These are phyloP conservation scores for Leccinum pallidistipes DNA, from an alignment of 1,284 basidiomycete species.

Conservation along the genomic window DNA sequence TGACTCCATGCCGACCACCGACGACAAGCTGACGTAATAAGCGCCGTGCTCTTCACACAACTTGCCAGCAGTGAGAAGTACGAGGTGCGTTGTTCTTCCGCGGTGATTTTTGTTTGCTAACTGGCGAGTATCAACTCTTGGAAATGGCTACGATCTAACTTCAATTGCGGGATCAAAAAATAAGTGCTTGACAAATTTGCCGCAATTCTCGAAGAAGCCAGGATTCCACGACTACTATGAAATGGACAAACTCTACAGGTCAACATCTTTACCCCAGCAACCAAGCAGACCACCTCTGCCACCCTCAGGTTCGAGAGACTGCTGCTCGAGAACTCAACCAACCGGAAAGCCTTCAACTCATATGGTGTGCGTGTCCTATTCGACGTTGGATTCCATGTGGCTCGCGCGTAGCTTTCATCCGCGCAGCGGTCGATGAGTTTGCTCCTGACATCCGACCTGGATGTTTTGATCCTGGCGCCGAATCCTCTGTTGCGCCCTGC, in stretches of 20 bases:
- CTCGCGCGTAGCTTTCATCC: conserved; percentile 14
- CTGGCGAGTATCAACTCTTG: conserved; percentile 63
- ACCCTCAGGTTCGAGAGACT: conserved; percentile 89
- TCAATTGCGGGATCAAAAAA: conserved; percentile 89
- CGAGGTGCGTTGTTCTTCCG: too few relatives aligned
- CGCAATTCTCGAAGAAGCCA: conserved; percentile 78
- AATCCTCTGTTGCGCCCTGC: conserved; percentile 89
- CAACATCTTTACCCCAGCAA: conserved; percentile 75
- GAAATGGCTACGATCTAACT: conserved; percentile 96
- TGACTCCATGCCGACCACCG: too few relatives aligned
- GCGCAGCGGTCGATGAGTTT: conserved; percentile 85
- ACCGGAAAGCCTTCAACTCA: conserved; percentile 94
- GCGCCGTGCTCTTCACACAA: too few relatives aligned
- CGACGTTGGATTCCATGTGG: conserved; percentile 9
- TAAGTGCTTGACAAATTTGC: conserved; percentile 93
- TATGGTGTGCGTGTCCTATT: conserved; percentile 78
- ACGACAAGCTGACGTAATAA: too few relatives aligned
- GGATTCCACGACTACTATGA: conserved; percentile 69
- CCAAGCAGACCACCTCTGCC: conserved; percentile 77
- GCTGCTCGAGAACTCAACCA: conserved; percentile 96
- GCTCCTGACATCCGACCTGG: conserved; percentile 86
- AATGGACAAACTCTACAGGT: conserved; percentile 76
- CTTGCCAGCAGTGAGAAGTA: too few relatives aligned
- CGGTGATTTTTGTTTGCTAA: too few relatives aligned
- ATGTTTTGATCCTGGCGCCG: conserved; percentile 82